phyloP scores from a whole-genome alignment of 2,329 filamentous ascomycete genomes.

The Colletotrichum camelliae region DNA sequence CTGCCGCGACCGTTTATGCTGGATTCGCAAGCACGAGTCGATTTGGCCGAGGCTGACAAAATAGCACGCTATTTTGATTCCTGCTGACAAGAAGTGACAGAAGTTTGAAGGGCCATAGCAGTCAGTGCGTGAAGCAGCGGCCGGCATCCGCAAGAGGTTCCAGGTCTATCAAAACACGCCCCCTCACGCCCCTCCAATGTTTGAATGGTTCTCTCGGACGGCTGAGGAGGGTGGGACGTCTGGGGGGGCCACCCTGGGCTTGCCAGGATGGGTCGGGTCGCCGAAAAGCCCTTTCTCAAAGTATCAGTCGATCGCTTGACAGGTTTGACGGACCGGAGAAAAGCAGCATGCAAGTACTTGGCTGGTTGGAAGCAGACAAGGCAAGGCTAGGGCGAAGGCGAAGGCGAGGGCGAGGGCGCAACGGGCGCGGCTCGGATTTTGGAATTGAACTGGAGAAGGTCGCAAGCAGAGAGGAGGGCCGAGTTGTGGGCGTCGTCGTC shows the following conservation, averaged over 20 bases:
- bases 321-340: neutral
- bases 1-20: conserved; percentile 12
- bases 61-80: conserved; percentile 6
- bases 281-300: neutral
- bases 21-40: neutral
- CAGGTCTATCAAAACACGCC: neutral
- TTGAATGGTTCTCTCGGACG: neutral
- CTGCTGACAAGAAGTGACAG: conserved; percentile 2
- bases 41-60: conserved; percentile 11
- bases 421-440: neutral
- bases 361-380: neutral
- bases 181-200: neutral
- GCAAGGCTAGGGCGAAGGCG: neutral
- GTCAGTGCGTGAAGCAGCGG: neutral
- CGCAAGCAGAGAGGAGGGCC: neutral
- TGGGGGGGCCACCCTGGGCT: neutral
- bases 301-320: conserved; percentile 13
- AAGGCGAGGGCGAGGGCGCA: neutral
- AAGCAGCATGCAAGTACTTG: neutral
- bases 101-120: neutral
- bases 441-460: neutral
- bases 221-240: conserved; percentile 4
- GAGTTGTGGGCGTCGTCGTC: neutral
- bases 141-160: neutral
- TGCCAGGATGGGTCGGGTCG: conserved; percentile 16